Conservation (phyloP, 768 basidiomycete genomes). For the Amanita phalloides region DNA sequence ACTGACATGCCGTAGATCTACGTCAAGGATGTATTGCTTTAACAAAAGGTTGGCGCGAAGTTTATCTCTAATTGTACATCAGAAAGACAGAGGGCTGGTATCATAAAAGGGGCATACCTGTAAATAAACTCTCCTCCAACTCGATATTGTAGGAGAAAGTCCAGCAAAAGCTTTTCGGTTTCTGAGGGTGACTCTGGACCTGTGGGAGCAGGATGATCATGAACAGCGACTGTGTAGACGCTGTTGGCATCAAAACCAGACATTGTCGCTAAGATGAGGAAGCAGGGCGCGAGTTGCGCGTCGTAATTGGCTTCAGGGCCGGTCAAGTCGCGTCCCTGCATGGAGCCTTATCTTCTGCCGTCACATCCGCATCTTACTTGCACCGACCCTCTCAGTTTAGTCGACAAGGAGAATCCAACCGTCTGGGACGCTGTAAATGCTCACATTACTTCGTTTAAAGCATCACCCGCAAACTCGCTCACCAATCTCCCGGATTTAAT, state of each 20-base stretch:
- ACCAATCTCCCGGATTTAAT: conserved; percentile 16
- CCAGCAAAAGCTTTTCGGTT: conserved; percentile 67
- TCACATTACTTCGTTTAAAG: conserved; percentile 12
- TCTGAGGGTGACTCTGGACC: conserved; percentile 70
- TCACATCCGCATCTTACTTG: conserved; percentile 14
- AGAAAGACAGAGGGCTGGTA: neutral
- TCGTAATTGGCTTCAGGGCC: conserved; percentile 23
- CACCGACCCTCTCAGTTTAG: conserved; percentile 19
- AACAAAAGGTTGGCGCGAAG: conserved; percentile 81
- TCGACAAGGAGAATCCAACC: conserved; percentile 15
- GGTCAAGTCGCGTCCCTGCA: conserved; percentile 17
- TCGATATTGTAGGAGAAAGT: conserved; percentile 84
- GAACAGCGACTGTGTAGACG: conserved; percentile 73
- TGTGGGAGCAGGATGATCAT: conserved; percentile 44
- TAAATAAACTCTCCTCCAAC: conserved; percentile 90
- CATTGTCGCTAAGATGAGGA: conserved; percentile 32
- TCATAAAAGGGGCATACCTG: conserved; percentile 36
- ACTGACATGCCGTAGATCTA: conserved; percentile 69
- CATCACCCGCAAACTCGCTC: conserved; percentile 8
- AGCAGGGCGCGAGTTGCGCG: conserved; percentile 6
- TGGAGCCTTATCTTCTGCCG: conserved; percentile 14
- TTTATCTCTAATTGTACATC: conserved; percentile 53
- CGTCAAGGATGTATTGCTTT: conserved; percentile 80
- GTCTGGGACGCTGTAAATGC: conserved; percentile 17
- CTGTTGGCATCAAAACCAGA: conserved; percentile 82